A percentile compares a stretch with the other conserved stretches of the same genome.
These are phyloP conservation scores for Laetiporus sulphureus DNA, from an alignment of 1,284 basidiomycete species.

Conservation along the genomic window DNA sequence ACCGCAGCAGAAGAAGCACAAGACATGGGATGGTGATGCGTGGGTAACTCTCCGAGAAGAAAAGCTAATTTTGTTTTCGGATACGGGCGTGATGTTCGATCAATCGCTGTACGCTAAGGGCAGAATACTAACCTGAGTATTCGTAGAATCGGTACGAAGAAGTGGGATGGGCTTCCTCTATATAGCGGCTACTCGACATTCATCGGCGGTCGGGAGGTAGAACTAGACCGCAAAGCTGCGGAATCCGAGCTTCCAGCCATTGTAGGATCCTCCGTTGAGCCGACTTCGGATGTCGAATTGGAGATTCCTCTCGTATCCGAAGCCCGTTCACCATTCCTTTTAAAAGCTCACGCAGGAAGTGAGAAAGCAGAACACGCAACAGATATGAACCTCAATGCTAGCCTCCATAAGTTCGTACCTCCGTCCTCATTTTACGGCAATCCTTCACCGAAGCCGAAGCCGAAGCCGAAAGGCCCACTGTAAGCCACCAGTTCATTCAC, in stretches of 20 bases:
- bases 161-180: constrained; percentile 55
- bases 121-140: too few relatives aligned
- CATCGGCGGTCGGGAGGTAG: constrained; percentile 56
- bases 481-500: constrained; percentile 18
- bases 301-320: constrained; percentile 11
- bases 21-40: constrained; percentile 84
- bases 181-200: constrained; percentile 40
- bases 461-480: constrained; percentile 47
- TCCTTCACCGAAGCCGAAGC: constrained; percentile 31
- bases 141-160: constrained; percentile 57
- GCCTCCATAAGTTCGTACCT: constrained; percentile 40
- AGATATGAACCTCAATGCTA: constrained; percentile 12
- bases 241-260: constrained; percentile 44
- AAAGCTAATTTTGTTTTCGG: constrained; percentile 56
- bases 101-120: neutral
- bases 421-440: constrained; percentile 58
- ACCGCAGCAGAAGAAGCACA: constrained; percentile 74
- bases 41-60: constrained; percentile 46
- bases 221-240: constrained; percentile 47
- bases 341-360: constrained; percentile 5
- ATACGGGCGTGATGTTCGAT: constrained; percentile 61
- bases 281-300: constrained; percentile 25
- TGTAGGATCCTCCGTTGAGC: constrained; percentile 24
- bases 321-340: constrained; percentile 10
- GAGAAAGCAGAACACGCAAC: constrained; percentile 2